Conservation (phyloP, 2,329 filamentous ascomycete genomes). For the Didymella arachidicola region DNA sequence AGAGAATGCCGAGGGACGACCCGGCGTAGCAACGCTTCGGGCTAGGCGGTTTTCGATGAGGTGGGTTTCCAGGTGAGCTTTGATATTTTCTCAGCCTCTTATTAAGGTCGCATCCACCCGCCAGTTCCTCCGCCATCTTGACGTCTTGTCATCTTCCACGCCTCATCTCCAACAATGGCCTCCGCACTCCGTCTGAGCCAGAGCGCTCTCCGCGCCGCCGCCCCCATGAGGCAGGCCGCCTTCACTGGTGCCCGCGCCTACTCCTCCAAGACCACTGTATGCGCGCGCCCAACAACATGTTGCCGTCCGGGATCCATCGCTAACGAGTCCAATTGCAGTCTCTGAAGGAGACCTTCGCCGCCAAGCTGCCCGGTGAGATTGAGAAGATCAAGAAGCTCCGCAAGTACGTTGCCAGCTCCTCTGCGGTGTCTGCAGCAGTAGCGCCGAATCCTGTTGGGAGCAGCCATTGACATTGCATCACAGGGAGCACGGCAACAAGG, state of each 20-base stretch:
- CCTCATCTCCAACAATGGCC: conserved; percentile 70
- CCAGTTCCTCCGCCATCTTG: conserved; percentile 47
- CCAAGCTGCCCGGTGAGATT: conserved; percentile 92
- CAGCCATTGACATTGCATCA: conserved; percentile 42
- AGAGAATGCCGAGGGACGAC: conserved; percentile 10
- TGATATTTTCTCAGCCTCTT: conserved; percentile 38
- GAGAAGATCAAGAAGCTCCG: conserved; percentile 99
- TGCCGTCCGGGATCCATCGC: conserved; percentile 29
- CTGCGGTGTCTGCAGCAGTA: background rate
- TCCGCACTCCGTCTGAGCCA: conserved; percentile 82
- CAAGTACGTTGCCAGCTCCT: conserved; percentile 67
- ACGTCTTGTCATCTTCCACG: conserved; percentile 31
- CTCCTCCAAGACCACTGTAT: conserved; percentile 89
- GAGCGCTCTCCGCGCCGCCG: conserved; percentile 78
- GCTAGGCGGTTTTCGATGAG: conserved; percentile 10
- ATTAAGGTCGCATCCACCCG: conserved; percentile 40
- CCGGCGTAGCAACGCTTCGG: conserved; percentile 5
- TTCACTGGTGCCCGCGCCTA: conserved; percentile 90
- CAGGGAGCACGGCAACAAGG: conserved; percentile 93
- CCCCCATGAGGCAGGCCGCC: conserved; percentile 71
- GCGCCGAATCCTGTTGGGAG: background rate
- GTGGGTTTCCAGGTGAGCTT: conserved; percentile 3
- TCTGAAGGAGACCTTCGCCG: conserved; percentile 97
- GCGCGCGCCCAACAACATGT: conserved; percentile 27
- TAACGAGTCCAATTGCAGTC: conserved; percentile 66